Conservation (phyloP, 345 rosid species). For the Aurinia saxatilis region DNA sequence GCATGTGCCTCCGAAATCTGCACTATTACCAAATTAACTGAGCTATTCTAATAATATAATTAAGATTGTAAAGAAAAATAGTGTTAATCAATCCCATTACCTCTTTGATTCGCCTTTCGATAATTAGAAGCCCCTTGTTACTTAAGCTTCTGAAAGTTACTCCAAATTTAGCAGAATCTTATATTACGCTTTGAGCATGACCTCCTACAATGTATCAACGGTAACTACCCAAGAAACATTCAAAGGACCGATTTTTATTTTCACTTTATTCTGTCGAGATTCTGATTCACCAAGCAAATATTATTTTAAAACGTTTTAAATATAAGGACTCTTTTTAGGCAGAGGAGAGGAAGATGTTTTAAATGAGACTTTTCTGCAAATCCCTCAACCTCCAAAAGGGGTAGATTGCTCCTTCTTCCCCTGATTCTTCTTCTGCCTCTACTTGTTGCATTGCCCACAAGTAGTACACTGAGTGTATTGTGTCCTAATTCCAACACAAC, state of each 20-base stretch:
- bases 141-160: slow-evolving; percentile 54
- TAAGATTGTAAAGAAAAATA: background rate
- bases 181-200: slow-evolving; percentile 46
- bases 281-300: background rate
- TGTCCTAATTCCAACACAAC: slow-evolving; percentile 53
- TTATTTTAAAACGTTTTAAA: too few relatives aligned
- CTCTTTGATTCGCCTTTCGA: slow-evolving; percentile 46
- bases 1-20: slow-evolving; percentile 63
- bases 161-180: slow-evolving; percentile 38
- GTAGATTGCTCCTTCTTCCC: slow-evolving; percentile 66
- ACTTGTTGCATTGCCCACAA: slow-evolving; percentile 97
- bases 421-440: slow-evolving; percentile 78
- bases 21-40: too few relatives aligned
- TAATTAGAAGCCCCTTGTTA: slow-evolving; percentile 43
- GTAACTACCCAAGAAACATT: slow-evolving; percentile 44
- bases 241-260: background rate
- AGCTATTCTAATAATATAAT: background rate
- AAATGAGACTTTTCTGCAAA: slow-evolving; percentile 67
- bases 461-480: slow-evolving; percentile 72
- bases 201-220: slow-evolving; percentile 59
- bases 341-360: too few relatives aligned
- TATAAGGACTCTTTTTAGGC: too few relatives aligned
- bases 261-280: too few relatives aligned
- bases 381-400: slow-evolving; percentile 92
- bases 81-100: slow-evolving; percentile 37